Conservation (phyloP, 1,284 basidiomycete genomes). For the Ceratobasidium sp. region DNA sequence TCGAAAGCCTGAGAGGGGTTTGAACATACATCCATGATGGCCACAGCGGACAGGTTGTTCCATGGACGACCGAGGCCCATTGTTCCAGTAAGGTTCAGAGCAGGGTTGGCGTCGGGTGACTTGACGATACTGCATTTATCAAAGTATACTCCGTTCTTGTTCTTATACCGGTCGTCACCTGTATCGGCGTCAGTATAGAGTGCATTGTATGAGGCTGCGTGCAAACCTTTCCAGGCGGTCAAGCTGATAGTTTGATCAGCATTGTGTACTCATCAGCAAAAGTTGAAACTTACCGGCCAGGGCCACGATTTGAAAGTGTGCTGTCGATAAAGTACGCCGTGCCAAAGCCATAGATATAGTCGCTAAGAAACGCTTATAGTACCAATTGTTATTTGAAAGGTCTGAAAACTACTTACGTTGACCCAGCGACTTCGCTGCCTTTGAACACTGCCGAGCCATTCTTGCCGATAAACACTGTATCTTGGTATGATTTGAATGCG, state of each 20-base stretch:
- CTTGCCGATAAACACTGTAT: constrained; percentile 72
- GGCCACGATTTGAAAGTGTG: constrained; percentile 68
- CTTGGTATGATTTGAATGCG: constrained; percentile 70
- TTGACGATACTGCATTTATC: constrained; percentile 68
- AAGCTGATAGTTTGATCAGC: constrained; percentile 57
- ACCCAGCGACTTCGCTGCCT: constrained; percentile 70
- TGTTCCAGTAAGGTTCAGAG: constrained; percentile 58
- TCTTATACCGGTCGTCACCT: constrained; percentile 39
- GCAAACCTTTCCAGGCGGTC: constrained; percentile 58
- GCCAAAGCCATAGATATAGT: constrained; percentile 66
- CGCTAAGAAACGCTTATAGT: constrained; percentile 46
- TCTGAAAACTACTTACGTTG: constrained; percentile 62
- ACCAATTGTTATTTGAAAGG: constrained; percentile 9
- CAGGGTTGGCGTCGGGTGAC: constrained; percentile 69
- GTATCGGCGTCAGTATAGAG: no score
- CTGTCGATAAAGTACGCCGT: constrained; percentile 62
- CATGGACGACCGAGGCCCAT: constrained; percentile 72
- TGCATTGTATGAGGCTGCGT: no score
- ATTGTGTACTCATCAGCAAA: constrained; percentile 66
- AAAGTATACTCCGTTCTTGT: constrained; percentile 71
- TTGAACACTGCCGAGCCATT: constrained; percentile 69
- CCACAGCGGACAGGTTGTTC: constrained; percentile 67
- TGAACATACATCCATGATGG: constrained; percentile 27
- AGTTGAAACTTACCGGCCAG: constrained; percentile 65
- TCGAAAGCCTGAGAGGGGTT: not conserved